Percentiles rank a stretch among this genome's conserved stretches.
Conservation (phyloP, 345 rosid species). For the Brassica rapa region DNA sequence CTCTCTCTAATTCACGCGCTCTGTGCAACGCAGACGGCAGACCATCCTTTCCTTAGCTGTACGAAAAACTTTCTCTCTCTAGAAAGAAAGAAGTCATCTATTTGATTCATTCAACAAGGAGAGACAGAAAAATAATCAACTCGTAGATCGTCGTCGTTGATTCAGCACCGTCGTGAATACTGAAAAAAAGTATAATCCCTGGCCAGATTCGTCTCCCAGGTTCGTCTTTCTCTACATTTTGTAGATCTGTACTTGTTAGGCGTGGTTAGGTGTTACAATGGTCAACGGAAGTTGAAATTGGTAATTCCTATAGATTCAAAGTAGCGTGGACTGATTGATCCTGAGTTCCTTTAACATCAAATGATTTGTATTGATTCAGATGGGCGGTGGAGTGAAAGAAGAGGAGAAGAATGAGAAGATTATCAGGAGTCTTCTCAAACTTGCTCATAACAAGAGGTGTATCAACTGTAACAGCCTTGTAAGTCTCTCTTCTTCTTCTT, state of each 20-base stretch:
- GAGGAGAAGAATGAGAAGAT: slow-evolving; percentile 83
- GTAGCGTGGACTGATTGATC: too few species aligned
- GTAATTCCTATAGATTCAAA: neutral
- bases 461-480: slow-evolving; percentile 94
- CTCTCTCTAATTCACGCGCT: neutral
- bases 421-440: slow-evolving; percentile 88
- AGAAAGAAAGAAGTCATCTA: neutral
- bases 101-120: neutral
- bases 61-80: neutral
- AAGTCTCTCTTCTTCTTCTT: slow-evolving; percentile 22
- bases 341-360: too few species aligned
- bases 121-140: neutral
- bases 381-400: slow-evolving; percentile 79
- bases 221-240: neutral
- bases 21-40: neutral
- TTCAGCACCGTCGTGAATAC: neutral
- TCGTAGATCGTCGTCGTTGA: neutral
- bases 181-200: neutral
- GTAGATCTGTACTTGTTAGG: neutral
- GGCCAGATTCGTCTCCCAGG: neutral
- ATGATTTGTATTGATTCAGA: neutral
- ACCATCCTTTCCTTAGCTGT: neutral
- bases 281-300: neutral
- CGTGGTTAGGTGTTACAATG: neutral
- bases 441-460: slow-evolving; percentile 80